Evolutionary conservation across 2,329 filamentous ascomycete genomes (phyloP), one percentile per base, ranked within the genome.

Genomic region (Lecanosticta acicola): DNA sequence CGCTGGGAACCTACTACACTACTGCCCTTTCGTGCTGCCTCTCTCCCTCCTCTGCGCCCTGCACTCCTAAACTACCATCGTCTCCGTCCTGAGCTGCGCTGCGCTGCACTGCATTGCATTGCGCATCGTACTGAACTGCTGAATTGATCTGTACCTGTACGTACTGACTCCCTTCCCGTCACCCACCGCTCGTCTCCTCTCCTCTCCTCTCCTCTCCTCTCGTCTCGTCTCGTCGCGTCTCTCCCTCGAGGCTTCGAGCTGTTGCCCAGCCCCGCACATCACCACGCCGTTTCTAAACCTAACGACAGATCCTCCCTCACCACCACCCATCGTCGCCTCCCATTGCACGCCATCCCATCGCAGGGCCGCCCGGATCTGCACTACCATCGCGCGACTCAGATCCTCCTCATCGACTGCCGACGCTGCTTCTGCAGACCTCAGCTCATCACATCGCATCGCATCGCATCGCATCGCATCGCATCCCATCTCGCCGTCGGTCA

Each of bases 31-130:
- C 47, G 48, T 50, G 44, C 47, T 32, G 38, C 41, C 41, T 20
- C 24, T 29, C 7, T 29, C 24, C 7, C 7, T 29, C 11, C 24
- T 29, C 24, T 11, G 24, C 5, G 11, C 11, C 24, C 24, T 29
- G 11, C 24, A 29, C n/a, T n/a, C n/a, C n/a, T n/a, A n/a, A n/a
- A n/a, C n/a, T 29, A 29, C 24, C 24, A 29, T 11, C 24, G 11
- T 43, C 45, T 53, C 45, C 46, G 24, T 43, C 40, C 32, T 48
- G 42, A 45, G 43, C 46, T 45, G 32, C n/a, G n/a, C n/a, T n/a
- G n/a, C n/a, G n/a, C n/a, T n/a, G n/a, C n/a, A n/a, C n/a, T n/a
- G n/a, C n/a, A n/a, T n/a, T n/a, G n/a, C n/a, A n/a, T n/a, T n/a
- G n/a, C n/a, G n/a, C n/a, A n/a, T n/a, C n/a, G n/a, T n/a, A n/a